Conservation (phyloP, 768 basidiomycete species). For the Austroboletus eburneus region DNA sequence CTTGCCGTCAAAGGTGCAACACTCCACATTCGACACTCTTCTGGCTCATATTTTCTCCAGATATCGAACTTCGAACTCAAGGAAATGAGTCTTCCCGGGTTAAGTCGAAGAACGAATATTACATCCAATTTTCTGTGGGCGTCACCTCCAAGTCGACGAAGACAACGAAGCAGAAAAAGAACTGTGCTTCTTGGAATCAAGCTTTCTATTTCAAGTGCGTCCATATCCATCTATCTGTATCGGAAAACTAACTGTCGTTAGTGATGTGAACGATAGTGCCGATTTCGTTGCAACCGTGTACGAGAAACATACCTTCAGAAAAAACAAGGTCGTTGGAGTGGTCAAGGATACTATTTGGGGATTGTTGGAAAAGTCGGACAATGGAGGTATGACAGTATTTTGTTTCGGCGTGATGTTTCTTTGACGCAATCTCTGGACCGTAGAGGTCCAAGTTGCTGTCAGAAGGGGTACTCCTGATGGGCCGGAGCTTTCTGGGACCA, state of each 20-base stretch:
- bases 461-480: background rate
- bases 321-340: background rate
- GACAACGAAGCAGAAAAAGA: background rate
- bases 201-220: background rate
- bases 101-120: background rate
- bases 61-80: constrained; percentile 4
- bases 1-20: constrained; percentile 4
- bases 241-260: background rate
- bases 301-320: background rate
- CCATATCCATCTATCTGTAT: no score
- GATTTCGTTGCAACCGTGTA: background rate
- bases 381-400: background rate
- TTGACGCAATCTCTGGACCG: background rate
- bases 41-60: background rate
- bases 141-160: background rate
- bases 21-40: no score
- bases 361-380: background rate
- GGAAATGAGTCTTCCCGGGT: no score
- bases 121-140: background rate
- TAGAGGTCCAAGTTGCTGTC: background rate
- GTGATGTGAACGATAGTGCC: background rate
- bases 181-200: background rate
- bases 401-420: background rate
- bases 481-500: background rate
- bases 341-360: background rate